Base-by-base conservation (phyloP, 495 filamentous ascomycete species). In the Xeromyces bisporus region DNA sequence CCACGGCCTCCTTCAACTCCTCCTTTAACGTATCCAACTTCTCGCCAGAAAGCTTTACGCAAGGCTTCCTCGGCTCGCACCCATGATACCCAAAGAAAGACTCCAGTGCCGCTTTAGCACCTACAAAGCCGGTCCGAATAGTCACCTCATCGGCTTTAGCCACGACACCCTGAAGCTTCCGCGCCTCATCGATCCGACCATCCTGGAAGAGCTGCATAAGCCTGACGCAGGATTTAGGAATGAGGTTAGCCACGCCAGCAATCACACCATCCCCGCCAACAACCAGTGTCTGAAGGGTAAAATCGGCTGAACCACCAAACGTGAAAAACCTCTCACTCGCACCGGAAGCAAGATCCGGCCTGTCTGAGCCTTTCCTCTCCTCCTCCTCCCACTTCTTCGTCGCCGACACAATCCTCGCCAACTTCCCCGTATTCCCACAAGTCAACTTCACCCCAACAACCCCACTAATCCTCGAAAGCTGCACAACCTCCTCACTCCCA, bases 391-490 rank as follows among this genome's bases (percentile, higher is more conserved):
- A 60, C 17, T 70, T 60, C 35, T 65, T 63, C 10, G 66, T 69
- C 15, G 64, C 67, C 14, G 73, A 73, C 2, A 73, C 80, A 26
- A 94, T 67, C 34, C 85, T 72, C 43, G 72, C 75, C 30, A 94
- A 64, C 53, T 94, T 94, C 32, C 85, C 85, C 11, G 86, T 93
- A 55, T 94, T 92, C 28, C 83, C 85, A 51, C 85, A 94, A 3
- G 85, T 94, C 31, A 93, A 65, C 62, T 94, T 94, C 47, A 77
- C 77, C 29, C 85, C 85, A 32, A 83, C 73, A 43, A 94, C 87
- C 46, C 93, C 93, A 41, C 75, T 67, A 50, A 93, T 83, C 39
- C 71, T 50, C 2, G 84, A 53, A 12, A 93, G 67, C 31, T 71
- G 53, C 30, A 78, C 62, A 48, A 93, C 80, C 37, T 73, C 62